A percentile compares a stretch with the other conserved stretches of the same genome.
phyloP scores from a whole-genome alignment of 2,329 filamentous ascomycete species.

The Cladophialophora carrionii region DNA sequence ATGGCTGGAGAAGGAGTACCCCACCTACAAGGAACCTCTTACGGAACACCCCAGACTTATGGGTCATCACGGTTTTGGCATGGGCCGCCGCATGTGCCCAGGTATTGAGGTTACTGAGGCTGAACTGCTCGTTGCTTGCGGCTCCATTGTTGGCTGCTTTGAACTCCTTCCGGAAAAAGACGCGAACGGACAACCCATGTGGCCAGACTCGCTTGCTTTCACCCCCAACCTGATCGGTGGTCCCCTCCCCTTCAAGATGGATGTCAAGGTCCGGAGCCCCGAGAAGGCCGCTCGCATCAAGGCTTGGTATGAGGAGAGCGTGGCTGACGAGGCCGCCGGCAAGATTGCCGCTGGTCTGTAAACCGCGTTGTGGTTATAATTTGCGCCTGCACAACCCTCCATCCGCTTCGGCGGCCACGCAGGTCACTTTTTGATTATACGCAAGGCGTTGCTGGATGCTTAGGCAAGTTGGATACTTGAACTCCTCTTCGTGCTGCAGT shows the following conservation, averaged over 20 bases:
- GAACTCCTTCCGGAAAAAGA: constrained; percentile 36
- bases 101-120: constrained; percentile 40
- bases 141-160: constrained; percentile 39
- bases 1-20: constrained; percentile 41
- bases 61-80: constrained; percentile 40
- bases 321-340: constrained; percentile 36
- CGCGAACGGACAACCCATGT: constrained; percentile 37
- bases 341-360: constrained; percentile 32
- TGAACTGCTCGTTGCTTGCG: constrained; percentile 39
- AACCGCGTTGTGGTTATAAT: constrained; percentile 10
- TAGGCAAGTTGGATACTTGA: constrained; percentile 10
- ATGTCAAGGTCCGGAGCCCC: constrained; percentile 36
- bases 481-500: not conserved
- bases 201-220: constrained; percentile 35
- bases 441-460: constrained; percentile 23
- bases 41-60: constrained; percentile 41
- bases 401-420: not conserved
- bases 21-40: constrained; percentile 41
- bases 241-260: constrained; percentile 40
- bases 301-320: constrained; percentile 38
- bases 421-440: constrained; percentile 13
- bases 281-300: constrained; percentile 37
- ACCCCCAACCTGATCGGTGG: constrained; percentile 39
- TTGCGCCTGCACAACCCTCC: not conserved
- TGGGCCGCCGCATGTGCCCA: constrained; percentile 41